phyloP scores from a whole-genome alignment of 441 rosid genomes.

The Biscutella auriculata region DNA sequence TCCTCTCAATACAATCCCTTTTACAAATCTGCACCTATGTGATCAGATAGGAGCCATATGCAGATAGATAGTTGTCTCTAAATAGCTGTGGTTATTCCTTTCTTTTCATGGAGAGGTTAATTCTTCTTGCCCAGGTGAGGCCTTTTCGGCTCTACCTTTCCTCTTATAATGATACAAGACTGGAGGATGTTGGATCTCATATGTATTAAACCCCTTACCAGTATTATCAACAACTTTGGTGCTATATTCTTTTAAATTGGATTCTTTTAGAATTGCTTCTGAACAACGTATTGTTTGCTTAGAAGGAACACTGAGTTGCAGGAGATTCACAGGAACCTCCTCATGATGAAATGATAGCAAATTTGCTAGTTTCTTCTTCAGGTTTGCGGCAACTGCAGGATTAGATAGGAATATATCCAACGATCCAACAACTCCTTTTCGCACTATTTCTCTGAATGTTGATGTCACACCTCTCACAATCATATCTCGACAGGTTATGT shows the following conservation, averaged over 20 bases:
- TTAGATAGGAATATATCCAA: constrained; percentile 40
- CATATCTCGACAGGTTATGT: constrained; percentile 29
- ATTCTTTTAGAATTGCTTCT: background rate
- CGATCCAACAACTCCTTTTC: constrained; percentile 52
- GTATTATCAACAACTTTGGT: background rate
- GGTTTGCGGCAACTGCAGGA: constrained; percentile 32
- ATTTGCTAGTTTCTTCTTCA: constrained; percentile 42
- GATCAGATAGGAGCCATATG: no score
- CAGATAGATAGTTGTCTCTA: no score
- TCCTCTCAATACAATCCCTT: no score
- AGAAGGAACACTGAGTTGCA: background rate
- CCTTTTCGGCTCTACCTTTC: no score
- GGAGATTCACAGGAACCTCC: background rate
- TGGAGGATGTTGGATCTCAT: no score
- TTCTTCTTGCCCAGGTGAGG: no score
- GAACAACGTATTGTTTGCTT: background rate
- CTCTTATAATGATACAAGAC: no score
- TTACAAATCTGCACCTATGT: no score
- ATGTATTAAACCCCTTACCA: no score
- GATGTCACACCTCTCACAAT: constrained; percentile 42
- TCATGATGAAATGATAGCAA: constrained; percentile 12
- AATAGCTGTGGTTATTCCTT: no score
- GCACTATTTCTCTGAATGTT: constrained; percentile 43
- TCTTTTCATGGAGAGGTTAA: no score
- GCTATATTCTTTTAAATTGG: background rate